Percentiles rank a stretch among this genome's conserved stretches.
Evolutionary conservation across 2,329 filamentous ascomycete genomes (phyloP).

Genomic region (Sclerotinia nivalis): DNA sequence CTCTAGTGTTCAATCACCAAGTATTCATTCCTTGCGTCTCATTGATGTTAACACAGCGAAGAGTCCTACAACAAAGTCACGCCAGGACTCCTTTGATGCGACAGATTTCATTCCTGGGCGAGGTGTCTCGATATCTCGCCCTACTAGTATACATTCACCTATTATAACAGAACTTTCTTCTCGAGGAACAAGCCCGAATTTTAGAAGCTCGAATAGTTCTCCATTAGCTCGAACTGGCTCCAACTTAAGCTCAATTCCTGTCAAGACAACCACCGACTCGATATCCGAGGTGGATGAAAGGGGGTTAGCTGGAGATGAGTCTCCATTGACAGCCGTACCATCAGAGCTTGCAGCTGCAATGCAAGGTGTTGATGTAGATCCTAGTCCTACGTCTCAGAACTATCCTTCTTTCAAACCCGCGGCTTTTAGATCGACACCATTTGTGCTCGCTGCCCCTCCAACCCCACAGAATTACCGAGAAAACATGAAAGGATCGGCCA

Average conservation of each 20-base stretch:
- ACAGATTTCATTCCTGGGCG: conserved; percentile 29
- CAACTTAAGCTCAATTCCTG: conserved; percentile 28
- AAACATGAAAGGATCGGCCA: conserved; percentile 16
- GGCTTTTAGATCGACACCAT: conserved; percentile 27
- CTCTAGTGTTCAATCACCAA: conserved; percentile 37
- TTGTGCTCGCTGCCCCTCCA: conserved; percentile 36
- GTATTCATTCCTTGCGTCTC: conserved; percentile 40
- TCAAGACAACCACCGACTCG: conserved; percentile 32
- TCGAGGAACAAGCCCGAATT: conserved; percentile 34
- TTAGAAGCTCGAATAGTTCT: conserved; percentile 31
- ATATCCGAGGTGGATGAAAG: conserved; percentile 40
- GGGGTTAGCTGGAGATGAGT: conserved; percentile 26
- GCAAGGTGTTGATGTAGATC: conserved; percentile 35
- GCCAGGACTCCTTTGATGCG: conserved; percentile 31
- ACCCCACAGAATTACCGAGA: conserved; percentile 29
- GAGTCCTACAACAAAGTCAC: conserved; percentile 32
- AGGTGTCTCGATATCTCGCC: conserved; percentile 29
- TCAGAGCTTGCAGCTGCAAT: conserved; percentile 35
- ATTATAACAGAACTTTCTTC: conserved; percentile 30
- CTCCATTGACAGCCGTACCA: conserved; percentile 31
- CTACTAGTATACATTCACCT: conserved; percentile 34
- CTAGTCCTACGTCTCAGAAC: conserved; percentile 26
- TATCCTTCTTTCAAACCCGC: conserved; percentile 12
- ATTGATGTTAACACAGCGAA: conserved; percentile 39
- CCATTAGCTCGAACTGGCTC: conserved; percentile 35